phyloP scores from a whole-genome alignment of 2,329 filamentous ascomycete genomes.

The Fusarium haematococcum region DNA sequence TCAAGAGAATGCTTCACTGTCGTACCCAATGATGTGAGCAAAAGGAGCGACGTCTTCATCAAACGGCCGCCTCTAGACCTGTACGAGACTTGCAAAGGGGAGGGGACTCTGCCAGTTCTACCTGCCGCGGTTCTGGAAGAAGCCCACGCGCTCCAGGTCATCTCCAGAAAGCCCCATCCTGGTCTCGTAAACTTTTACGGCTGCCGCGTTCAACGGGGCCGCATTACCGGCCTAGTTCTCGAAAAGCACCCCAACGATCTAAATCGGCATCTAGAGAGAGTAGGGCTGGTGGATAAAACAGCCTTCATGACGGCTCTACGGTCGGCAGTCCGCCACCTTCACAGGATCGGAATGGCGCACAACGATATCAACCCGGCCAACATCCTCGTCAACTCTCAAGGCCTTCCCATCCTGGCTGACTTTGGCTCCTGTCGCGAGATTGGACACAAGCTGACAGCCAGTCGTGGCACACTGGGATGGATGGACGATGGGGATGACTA shows the following conservation, averaged over 20 bases:
- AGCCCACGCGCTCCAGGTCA: conserved; percentile 1
- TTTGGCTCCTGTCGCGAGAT: conserved; percentile 4
- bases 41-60: not conserved
- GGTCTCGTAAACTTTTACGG: conserved; percentile 2
- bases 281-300: not conserved
- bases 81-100: not conserved
- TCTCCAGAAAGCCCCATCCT: not conserved
- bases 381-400: not conserved
- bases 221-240: not conserved
- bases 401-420: not conserved
- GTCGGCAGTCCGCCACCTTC: not conserved
- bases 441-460: not conserved
- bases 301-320: not conserved
- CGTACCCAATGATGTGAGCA: not conserved
- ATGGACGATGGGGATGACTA: conserved; percentile 1
- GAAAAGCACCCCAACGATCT: not conserved
- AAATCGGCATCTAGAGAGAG: not conserved
- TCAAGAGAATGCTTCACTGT: not conserved
- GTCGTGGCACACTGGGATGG: not conserved
- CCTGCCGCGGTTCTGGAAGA: conserved; percentile 1
- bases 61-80: not conserved
- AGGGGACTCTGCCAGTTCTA: not conserved
- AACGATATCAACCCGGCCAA: conserved; percentile 8
- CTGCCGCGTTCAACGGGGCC: not conserved
- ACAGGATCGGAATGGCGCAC: not conserved